Evolutionary conservation across 305 asterid species (phyloP), one percentile per base, ranked within the genome.

Genomic region (Solanum hybrid): DNA sequence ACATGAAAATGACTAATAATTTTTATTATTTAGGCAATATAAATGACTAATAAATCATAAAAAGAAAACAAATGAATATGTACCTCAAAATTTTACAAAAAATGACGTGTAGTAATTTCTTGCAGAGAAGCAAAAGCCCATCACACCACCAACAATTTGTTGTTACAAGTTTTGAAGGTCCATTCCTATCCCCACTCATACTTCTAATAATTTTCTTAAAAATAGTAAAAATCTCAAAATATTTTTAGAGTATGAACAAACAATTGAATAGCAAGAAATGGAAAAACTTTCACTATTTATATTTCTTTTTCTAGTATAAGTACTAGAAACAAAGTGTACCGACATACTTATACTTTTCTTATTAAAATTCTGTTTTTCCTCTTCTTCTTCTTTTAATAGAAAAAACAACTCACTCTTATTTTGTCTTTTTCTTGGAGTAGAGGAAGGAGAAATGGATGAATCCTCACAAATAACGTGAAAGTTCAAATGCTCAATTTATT

Each of bases 31-130:
- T 69, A 69, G 76, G 76, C 75, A 66, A 24, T 24, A 69, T 24
- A 69, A 69, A 69, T 69, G 76, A 69, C 13, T 69, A 69, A 69
- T 69, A 77, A 37, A 64, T 31, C 5, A 0, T 35, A 9, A 66
- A 86, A 24, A 35, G 73, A 73, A 37, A 78, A 19, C 6, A 78
- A 29, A 8, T 14, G 36, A 88, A 34, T 78, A 13, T 37, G 17
- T 40, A 88, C 90, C 88, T 80, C 27, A 66, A 80, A 24, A 66
- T 3, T 32, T 22, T 32, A 56, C 90, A 78, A 31, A 36, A 88
- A 11, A 88, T 22, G 24, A 69, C 19, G 66, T 88, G 38, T 6
- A 88, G 6, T 64, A 86, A 4, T 80, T 88, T 88, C 45, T 38
- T 80, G 80, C 73, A 80, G 4, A 84, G 73, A 84, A 84, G 87